Evolutionary conservation across 1,139 yeast genomes (phyloP).

Genomic region (Geotrichum citri-aurantii): DNA sequence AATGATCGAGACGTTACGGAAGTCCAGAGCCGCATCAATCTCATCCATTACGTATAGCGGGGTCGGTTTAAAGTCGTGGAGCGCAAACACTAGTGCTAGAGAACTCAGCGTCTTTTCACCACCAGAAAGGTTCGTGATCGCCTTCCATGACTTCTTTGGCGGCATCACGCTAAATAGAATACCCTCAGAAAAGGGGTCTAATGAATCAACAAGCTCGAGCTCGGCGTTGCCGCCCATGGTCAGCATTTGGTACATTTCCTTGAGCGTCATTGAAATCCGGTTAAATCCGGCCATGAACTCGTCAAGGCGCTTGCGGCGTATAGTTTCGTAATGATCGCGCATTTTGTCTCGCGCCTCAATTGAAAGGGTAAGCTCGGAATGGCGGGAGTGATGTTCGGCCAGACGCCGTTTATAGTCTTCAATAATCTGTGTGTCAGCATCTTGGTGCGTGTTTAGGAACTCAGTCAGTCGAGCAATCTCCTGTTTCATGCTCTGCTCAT

Average conservation of each 20-base stretch:
- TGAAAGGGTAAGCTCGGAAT: slow-evolving; percentile 61
- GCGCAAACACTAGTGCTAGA: slow-evolving; percentile 90
- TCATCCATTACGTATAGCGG: slow-evolving; percentile 99
- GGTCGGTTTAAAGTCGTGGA: slow-evolving; percentile 94
- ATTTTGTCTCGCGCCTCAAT: slow-evolving; percentile 61
- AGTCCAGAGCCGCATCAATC: slow-evolving; percentile 97
- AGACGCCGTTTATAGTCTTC: slow-evolving; percentile 70
- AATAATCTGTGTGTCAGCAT: slow-evolving; percentile 67
- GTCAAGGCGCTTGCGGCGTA: slow-evolving; percentile 2
- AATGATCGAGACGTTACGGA: slow-evolving; percentile 92
- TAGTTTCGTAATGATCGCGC: not conserved
- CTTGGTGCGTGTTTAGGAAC: slow-evolving; percentile 52
- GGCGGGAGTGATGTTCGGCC: slow-evolving; percentile 57
- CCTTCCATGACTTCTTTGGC: slow-evolving; percentile 96
- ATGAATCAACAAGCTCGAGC: slow-evolving; percentile 85
- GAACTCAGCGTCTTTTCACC: slow-evolving; percentile 97
- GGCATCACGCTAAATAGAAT: slow-evolving; percentile 98
- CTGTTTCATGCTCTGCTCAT: slow-evolving; percentile 46
- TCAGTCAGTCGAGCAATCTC: slow-evolving; percentile 54
- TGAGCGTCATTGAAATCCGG: slow-evolving; percentile 77
- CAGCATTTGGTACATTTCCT: slow-evolving; percentile 97
- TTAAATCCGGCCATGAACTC: slow-evolving; percentile 94
- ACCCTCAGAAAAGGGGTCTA: slow-evolving; percentile 98
- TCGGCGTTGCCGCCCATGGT: slow-evolving; percentile 99
- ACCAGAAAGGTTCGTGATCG: slow-evolving; percentile 90